Percentiles rank a stretch among this genome's conserved stretches.
These are phyloP conservation scores for Pyrenochaeta sp. DNA, from an alignment of 2,329 filamentous ascomycete species.

Conservation along the genomic window DNA sequence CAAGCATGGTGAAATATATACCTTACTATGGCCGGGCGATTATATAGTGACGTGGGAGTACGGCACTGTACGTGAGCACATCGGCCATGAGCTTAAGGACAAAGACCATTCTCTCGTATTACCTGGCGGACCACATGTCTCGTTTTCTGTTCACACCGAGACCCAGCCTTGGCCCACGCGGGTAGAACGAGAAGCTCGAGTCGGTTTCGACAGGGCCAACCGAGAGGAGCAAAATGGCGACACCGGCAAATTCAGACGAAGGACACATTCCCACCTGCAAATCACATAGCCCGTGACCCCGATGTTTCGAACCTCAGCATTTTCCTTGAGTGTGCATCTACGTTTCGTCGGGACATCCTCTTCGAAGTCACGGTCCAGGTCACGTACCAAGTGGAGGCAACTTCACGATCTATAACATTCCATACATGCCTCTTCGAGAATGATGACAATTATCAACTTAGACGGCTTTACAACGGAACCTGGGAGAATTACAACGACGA, in stretches of 20 bases:
- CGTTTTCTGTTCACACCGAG: constrained; percentile 2
- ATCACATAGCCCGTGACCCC: neutral
- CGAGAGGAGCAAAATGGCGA: constrained; percentile 10
- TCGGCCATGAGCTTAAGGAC: constrained; percentile 2
- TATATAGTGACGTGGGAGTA: constrained; percentile 8
- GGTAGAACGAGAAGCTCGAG: constrained; percentile 2
- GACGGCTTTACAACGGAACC: constrained; percentile 5
- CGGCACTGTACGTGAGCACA: constrained; percentile 11
- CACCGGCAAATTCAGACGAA: neutral
- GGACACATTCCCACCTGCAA: constrained; percentile 2
- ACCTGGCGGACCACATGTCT: constrained; percentile 6
- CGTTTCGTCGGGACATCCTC: neutral
- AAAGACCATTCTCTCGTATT: constrained; percentile 3
- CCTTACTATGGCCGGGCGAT: constrained; percentile 10
- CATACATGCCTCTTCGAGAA: constrained; percentile 6
- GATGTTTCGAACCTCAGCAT: constrained; percentile 6
- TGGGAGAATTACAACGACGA: constrained; percentile 6
- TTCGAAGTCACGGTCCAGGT: constrained; percentile 4
- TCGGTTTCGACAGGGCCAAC: constrained; percentile 9
- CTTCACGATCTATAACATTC: constrained; percentile 8
- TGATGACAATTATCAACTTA: constrained; percentile 4
- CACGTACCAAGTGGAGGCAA: constrained; percentile 8
- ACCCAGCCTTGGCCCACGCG: constrained; percentile 7
- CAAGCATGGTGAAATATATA: constrained; percentile 3
- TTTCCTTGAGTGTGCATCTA: constrained; percentile 1